Evolutionary conservation across 1,284 basidiomycete genomes (phyloP).

Genomic region (Trichosporon sp.): DNA sequence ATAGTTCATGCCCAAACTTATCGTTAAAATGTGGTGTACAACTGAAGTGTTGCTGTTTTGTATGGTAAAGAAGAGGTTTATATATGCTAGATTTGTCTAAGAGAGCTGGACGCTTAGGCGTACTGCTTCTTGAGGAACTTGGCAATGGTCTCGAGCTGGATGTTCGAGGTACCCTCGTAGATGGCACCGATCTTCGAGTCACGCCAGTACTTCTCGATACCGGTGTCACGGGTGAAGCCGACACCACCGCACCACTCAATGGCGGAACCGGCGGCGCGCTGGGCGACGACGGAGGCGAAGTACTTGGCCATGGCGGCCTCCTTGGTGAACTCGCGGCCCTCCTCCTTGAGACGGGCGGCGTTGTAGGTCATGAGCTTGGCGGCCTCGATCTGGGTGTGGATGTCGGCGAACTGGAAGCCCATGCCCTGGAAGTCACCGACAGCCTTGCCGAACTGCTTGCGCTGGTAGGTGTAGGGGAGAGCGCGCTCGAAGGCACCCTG

Average conservation of each 20-base stretch:
- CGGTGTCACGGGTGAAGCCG: slow-evolving; percentile 91
- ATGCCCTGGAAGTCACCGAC: slow-evolving; percentile 83
- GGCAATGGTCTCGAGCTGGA: slow-evolving; percentile 94
- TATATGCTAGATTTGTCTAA: neutral
- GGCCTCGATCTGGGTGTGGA: slow-evolving; percentile 84
- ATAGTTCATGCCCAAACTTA: slow-evolving; percentile 21
- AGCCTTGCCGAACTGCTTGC: slow-evolving; percentile 86
- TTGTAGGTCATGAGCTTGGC: slow-evolving; percentile 96
- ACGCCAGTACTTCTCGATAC: slow-evolving; percentile 91
- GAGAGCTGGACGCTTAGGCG: slow-evolving; percentile 27
- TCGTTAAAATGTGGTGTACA: slow-evolving; percentile 20
- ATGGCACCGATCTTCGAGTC: slow-evolving; percentile 96
- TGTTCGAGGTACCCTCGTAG: slow-evolving; percentile 94
- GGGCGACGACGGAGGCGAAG: slow-evolving; percentile 83
- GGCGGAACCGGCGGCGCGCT: slow-evolving; percentile 80
- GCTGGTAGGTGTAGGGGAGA: slow-evolving; percentile 89
- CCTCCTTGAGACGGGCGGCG: slow-evolving; percentile 85
- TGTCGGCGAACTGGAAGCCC: slow-evolving; percentile 91
- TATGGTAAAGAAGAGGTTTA: neutral
- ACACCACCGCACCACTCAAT: slow-evolving; percentile 98
- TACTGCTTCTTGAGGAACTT: slow-evolving; percentile 66
- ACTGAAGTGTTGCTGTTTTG: slow-evolving; percentile 15
- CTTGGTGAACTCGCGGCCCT: slow-evolving; percentile 81
- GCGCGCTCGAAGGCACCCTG: slow-evolving; percentile 95
- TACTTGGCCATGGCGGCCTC: slow-evolving; percentile 98